Evolutionary conservation across 345 rosid species (phyloP), one percentile per base, ranked within the genome.

Genomic region (Eucalyptus camaldulensis): DNA sequence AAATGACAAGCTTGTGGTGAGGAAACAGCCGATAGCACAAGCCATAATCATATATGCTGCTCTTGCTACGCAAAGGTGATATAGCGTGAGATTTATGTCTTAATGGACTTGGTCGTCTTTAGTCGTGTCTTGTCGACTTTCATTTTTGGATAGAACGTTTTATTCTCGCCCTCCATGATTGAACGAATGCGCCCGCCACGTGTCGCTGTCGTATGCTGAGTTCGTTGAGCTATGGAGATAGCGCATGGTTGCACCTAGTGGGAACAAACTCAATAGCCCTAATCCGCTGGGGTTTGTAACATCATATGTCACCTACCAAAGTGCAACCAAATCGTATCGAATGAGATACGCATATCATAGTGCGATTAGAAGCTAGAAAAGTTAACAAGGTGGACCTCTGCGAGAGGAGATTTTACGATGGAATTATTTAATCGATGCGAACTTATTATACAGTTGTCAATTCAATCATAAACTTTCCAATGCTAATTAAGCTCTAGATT

Each of bases 391-490:
- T 21, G 83, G 27, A 76, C 33, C 54, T 85, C 2, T 47, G 24
- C 8, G 1, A 4, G 1, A 3, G 3, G 5, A 76, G 15, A 40
- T 40, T 37, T 6, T 21, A 14, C 1, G 3, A 17, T 14, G 37
- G 5, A 4, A 65, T 14, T 65, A 5, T 15, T n/a, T 65, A 7
- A 65, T n/a, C 5, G 13, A 8, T 81, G 0, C 1, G 0, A 81
- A 81, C 2, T 6, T 21, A 3, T 37, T 10, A 40, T 21, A 17
- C 3, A 5, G 0, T 9, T 81, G 0, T 81, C 8, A 37, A 81
- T 81, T 40, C 3, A 10, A 2, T 47, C 8, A 5, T 21, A 21
- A 27, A 81, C 0, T 81, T 81, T 43, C 0, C 13, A 10, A 81
- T n/a, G 0, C 3, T 33, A 65, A 65, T 14, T 15, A 1, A 65